Base-by-base conservation (phyloP, 2,329 filamentous ascomycete genomes). In the Dactylellina parvicollis region DNA sequence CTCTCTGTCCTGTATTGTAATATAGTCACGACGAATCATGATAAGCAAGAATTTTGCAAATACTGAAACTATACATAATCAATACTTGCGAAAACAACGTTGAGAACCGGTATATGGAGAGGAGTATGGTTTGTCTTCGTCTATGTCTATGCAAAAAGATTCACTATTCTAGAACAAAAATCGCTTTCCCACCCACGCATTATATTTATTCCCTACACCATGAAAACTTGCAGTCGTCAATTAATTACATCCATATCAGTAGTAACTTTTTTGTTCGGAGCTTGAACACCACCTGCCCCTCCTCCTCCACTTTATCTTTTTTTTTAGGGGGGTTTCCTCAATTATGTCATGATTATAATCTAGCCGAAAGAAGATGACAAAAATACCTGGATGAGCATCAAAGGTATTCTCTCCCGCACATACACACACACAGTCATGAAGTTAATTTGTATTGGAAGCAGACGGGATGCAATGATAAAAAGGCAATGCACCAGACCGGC, bases 71-170 rank as follows among this genome's bases (percentile, higher is more conserved):
- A 14, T 26, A 46, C 18, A 18, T 59, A 57, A 57, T 57, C n/a
- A 57, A 22, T 30, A 57, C 22, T 56, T 38, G n/a, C 12, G 9
- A 38, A n/a, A 2, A 10, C 16, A 12, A 38, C 12, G 18, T 2
- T 24, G 22, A 14, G 16, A 4, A 14, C 22, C 7, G 26, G 1
- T 16, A 50, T 26, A 4, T 16, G 36, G 55, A 46, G 40, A 34
- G 30, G 55, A 59, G 55, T 59, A 34, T 59, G 32, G 34, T 47
- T 59, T 36, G 55, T 30, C 20, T 36, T 32, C 18, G 40, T 46
- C 46, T 30, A 32, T 32, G n/a, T n/a, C n/a, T n/a, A n/a, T n/a
- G 30, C 30, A 34, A 34, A 34, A 34, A 7, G 12, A 34, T 34
- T 5, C 30, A 7, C 5, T 34, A 34, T n/a, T 7, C 30, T 34